phyloP scores from a whole-genome alignment of 306 rosid genomes.

The Fragaria nilgerrensis region DNA sequence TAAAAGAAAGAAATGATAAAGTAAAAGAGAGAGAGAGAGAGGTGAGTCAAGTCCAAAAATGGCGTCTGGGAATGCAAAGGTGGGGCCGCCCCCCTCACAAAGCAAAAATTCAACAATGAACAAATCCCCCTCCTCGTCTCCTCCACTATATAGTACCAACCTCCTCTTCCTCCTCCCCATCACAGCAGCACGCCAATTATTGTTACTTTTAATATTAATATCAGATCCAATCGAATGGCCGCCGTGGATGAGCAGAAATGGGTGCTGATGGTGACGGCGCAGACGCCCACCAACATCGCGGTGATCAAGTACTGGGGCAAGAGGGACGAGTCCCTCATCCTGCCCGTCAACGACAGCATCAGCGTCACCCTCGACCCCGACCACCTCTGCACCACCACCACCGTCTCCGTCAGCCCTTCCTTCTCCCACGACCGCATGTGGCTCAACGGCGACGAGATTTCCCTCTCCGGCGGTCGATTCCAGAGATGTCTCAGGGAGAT shows the following conservation, averaged over 20 bases:
- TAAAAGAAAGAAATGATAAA: too few species aligned
- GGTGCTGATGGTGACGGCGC: conserved; percentile 83
- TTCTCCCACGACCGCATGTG: conserved; percentile 90
- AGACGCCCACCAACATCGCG: conserved; percentile 95
- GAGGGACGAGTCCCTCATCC: conserved; percentile 78
- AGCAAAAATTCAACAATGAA: conserved; percentile 1
- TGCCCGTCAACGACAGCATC: conserved; percentile 92
- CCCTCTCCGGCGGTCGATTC: conserved; percentile 90
- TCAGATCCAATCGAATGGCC: background rate
- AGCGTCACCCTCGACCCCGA: conserved; percentile 93
- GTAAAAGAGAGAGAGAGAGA: too few species aligned
- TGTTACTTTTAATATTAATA: background rate
- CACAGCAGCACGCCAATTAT: background rate
- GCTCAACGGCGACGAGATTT: conserved; percentile 95
- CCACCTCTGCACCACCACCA: conserved; percentile 93
- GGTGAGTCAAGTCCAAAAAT: background rate
- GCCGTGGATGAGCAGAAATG: conserved; percentile 36
- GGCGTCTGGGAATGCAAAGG: conserved; percentile 7
- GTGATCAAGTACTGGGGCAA: conserved; percentile 99
- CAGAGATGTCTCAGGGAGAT: conserved; percentile 88
- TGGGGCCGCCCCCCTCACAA: conserved; percentile 4
- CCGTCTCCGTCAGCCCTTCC: conserved; percentile 85
- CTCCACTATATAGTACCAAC: background rate
- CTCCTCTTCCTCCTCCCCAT: background rate
- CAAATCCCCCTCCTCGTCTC: background rate